Conservation (phyloP, 805 yeast species). For the Saturnispora hagleri region DNA sequence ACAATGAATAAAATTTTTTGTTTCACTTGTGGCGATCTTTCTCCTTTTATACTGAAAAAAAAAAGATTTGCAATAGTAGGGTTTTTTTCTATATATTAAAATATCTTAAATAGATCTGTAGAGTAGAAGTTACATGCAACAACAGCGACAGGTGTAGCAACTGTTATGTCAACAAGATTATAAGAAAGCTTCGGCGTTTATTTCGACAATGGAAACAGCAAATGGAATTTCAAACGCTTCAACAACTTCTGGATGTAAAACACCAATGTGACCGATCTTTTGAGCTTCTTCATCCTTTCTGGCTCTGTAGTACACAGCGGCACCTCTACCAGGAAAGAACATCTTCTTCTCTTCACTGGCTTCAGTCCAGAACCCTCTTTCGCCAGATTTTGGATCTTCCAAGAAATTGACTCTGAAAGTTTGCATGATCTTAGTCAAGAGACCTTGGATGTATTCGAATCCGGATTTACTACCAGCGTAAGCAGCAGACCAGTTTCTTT, state of each 20-base stretch:
- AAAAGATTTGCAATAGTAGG: not conserved
- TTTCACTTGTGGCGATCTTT: not conserved
- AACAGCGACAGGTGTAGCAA: not conserved
- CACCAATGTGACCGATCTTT: constrained; percentile 81
- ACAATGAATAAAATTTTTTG: not conserved
- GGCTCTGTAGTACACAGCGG: constrained; percentile 68
- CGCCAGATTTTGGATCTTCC: constrained; percentile 40
- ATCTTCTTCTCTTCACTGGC: constrained; percentile 58
- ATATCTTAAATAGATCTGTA: not conserved
- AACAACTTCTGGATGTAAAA: constrained; percentile 91
- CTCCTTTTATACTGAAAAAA: not conserved
- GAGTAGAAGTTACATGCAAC: not conserved
- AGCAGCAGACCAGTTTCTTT: constrained; percentile 91
- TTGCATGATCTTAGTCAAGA: constrained; percentile 91
- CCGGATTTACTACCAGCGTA: constrained; percentile 94
- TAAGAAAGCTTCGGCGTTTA: constrained; percentile 81
- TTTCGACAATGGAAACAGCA: constrained; percentile 87
- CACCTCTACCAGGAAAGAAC: constrained; percentile 97
- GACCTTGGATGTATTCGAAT: constrained; percentile 89
- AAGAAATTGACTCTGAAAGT: constrained; percentile 87
- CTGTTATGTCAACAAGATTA: constrained; percentile 24
- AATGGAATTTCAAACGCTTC: constrained; percentile 80
- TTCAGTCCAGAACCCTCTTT: constrained; percentile 83
- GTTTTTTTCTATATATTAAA: not conserved
- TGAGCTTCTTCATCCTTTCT: constrained; percentile 47